Conservation (phyloP, 805 yeast genomes). For the Barnettozyma sucrosica region DNA sequence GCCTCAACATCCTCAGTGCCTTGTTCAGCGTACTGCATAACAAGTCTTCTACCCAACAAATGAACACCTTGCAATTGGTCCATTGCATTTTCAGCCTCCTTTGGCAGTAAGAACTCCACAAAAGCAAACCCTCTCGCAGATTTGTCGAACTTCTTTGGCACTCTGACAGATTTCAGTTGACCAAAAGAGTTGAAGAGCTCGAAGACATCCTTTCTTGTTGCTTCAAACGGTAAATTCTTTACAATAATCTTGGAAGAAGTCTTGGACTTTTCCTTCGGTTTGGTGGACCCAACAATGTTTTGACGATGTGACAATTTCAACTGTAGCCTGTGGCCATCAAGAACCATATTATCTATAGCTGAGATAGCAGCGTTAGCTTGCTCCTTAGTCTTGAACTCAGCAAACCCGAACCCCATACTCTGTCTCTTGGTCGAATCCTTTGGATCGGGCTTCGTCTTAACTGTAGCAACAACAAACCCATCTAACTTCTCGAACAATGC, state of each 20-base stretch:
- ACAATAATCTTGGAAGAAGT: slow-evolving; percentile 76
- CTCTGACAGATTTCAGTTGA: slow-evolving; percentile 87
- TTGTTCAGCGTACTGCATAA: slow-evolving; percentile 85
- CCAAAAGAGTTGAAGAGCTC: slow-evolving; percentile 94
- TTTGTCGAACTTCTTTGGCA: slow-evolving; percentile 93
- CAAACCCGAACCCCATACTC: slow-evolving; percentile 98
- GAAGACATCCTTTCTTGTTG: slow-evolving; percentile 86
- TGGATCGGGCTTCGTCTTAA: slow-evolving; percentile 85
- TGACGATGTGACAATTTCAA: slow-evolving; percentile 83
- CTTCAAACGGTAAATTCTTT: slow-evolving; percentile 96
- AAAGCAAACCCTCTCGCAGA: slow-evolving; percentile 97
- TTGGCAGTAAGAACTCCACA: slow-evolving; percentile 79
- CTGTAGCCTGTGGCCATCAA: slow-evolving; percentile 88
- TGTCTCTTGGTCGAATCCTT: slow-evolving; percentile 57
- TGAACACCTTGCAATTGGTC: slow-evolving; percentile 92
- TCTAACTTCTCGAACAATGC: slow-evolving; percentile 60
- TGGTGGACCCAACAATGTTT: slow-evolving; percentile 32
- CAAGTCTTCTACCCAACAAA: slow-evolving; percentile 89
- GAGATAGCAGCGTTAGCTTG: slow-evolving; percentile 74
- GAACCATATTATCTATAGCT: slow-evolving; percentile 64
- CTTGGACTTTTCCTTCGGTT: slow-evolving; percentile 25
- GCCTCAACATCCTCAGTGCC: slow-evolving; percentile 82
- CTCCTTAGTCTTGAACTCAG: slow-evolving; percentile 73
- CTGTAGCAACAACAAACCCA: slow-evolving; percentile 78
- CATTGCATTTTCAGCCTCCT: slow-evolving; percentile 94